Percentiles rank a stretch among this genome's conserved stretches.
Conservation (phyloP, 805 yeast species). For the Wickerhamiella dianesei region DNA sequence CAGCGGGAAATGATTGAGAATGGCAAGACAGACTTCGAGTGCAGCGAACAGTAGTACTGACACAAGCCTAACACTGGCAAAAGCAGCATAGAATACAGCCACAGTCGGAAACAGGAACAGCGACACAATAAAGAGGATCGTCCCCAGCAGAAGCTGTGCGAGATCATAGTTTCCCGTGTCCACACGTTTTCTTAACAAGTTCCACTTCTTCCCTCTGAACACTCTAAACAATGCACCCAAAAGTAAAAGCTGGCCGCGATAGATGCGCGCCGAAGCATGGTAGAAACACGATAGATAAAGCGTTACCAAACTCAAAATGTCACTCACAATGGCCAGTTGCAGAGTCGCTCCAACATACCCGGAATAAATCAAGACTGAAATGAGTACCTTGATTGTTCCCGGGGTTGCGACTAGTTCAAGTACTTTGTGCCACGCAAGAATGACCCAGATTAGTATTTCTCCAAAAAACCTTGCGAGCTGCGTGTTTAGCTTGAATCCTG, state of each 20-base stretch:
- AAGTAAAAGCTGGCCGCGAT: slow-evolving; percentile 56
- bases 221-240: slow-evolving; percentile 65
- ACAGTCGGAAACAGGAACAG: slow-evolving; percentile 77
- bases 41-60: slow-evolving; percentile 36
- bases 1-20: slow-evolving; percentile 72
- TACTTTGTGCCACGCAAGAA: slow-evolving; percentile 45
- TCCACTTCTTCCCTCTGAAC: slow-evolving; percentile 80
- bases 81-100: slow-evolving; percentile 65
- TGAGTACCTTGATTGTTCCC: neutral
- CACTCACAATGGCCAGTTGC: slow-evolving; percentile 51
- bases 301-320: slow-evolving; percentile 46
- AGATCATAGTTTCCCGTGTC: slow-evolving; percentile 75
- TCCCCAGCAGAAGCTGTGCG: slow-evolving; percentile 80
- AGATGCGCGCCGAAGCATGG: slow-evolving; percentile 63
- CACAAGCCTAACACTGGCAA: slow-evolving; percentile 45
- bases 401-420: slow-evolving; percentile 5
- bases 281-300: slow-evolving; percentile 68
- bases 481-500: slow-evolving; percentile 81
- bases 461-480: slow-evolving; percentile 79
- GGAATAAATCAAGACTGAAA: slow-evolving; percentile 19
- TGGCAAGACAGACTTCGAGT: slow-evolving; percentile 47
- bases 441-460: slow-evolving; percentile 73
- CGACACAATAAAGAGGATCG: slow-evolving; percentile 68
- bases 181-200: slow-evolving; percentile 68
- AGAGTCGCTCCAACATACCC: slow-evolving; percentile 55